Percentiles rank a stretch among this genome's conserved stretches.
Evolutionary conservation across 139 green algal species (phyloP).

Genomic region (Astrephomene gubernaculifera): DNA sequence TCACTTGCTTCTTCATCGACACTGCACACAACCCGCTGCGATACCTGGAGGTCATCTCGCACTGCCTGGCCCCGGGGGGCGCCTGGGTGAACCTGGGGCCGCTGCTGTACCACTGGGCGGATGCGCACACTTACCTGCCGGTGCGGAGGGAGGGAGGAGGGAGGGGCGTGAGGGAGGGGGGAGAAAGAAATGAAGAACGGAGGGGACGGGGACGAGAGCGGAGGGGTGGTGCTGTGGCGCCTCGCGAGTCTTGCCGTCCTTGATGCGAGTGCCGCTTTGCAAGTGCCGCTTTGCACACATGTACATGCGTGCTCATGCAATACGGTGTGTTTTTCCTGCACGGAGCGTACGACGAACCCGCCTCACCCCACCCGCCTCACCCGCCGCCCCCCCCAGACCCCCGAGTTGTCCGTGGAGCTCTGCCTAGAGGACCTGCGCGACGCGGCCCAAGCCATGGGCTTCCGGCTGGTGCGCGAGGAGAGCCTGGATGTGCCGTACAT

Average conservation of each 20-base stretch:
- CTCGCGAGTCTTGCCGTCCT: no score
- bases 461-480: conserved; percentile 53
- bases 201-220: background rate
- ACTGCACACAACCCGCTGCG: conserved; percentile 98
- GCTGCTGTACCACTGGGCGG: conserved; percentile 96
- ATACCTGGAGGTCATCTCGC: conserved; percentile 87
- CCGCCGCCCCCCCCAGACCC: background rate
- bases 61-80: conserved; percentile 70
- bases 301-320: no score
- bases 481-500: conserved; percentile 70
- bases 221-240: no score
- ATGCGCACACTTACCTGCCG: conserved; percentile 54
- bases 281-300: no score
- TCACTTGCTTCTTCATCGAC: conserved; percentile 99
- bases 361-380: no score
- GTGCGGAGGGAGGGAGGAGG: background rate
- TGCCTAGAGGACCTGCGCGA: conserved; percentile 75
- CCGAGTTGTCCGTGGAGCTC: conserved; percentile 83
- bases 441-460: conserved; percentile 69
- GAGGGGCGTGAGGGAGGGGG: background rate
- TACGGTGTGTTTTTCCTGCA: no score
- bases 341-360: no score
- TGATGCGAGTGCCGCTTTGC: no score
- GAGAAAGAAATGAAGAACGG: background rate
- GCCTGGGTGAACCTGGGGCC: conserved; percentile 95